Evolutionary conservation across 2,329 filamentous ascomycete genomes (phyloP).

Genomic region (Trichoderma sp.): DNA sequence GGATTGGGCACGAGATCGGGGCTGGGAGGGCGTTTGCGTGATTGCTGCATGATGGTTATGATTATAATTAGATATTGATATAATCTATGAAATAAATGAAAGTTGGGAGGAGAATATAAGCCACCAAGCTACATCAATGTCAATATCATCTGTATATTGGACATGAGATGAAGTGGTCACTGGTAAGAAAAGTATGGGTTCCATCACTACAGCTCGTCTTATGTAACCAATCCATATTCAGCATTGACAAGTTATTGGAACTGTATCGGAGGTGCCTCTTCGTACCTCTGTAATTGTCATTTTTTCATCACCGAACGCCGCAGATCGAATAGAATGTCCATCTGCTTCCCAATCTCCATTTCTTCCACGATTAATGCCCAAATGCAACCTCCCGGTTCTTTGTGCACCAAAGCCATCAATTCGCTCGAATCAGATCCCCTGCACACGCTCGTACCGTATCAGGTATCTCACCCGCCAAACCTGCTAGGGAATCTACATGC

Average conservation of each 20-base stretch:
- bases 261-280: background rate
- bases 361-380: background rate
- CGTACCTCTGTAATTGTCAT: background rate
- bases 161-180: background rate
- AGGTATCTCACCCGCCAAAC: background rate
- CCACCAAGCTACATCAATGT: background rate
- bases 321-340: background rate
- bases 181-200: background rate
- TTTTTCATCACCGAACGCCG: background rate
- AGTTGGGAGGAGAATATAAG: background rate
- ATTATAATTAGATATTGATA: too few species aligned
- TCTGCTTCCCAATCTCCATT: background rate
- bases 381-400: background rate
- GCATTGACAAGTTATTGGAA: background rate
- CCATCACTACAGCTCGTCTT: background rate
- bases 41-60: background rate
- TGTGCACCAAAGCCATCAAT: background rate
- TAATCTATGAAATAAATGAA: background rate
- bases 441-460: background rate
- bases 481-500: background rate
- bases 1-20: slow-evolving; percentile 43
- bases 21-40: slow-evolving; percentile 32
- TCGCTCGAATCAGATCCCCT: background rate
- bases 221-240: background rate
- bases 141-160: background rate